These are phyloP conservation scores for Verticillium nubilum DNA, from an alignment of 2,329 filamentous ascomycete species.

Conservation along the genomic window DNA sequence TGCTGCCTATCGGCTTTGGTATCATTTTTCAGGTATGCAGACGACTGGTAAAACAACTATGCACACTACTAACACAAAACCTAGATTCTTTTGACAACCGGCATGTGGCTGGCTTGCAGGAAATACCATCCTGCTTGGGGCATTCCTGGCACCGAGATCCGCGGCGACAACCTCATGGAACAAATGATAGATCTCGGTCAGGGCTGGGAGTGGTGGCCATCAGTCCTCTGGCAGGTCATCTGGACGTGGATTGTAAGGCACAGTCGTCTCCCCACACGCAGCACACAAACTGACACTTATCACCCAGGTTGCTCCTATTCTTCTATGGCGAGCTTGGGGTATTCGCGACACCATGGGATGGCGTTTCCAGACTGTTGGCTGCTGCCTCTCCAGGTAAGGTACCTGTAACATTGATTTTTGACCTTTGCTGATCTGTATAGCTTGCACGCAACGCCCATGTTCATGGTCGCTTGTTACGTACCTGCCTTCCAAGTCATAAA, in stretches of 20 bases:
- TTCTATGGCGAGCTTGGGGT: conserved; percentile 45
- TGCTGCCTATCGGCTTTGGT: conserved; percentile 39
- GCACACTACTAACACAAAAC: conserved; percentile 6
- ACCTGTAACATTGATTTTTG: background rate
- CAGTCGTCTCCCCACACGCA: background rate
- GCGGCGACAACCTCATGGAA: conserved; percentile 27
- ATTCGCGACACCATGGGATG: conserved; percentile 54
- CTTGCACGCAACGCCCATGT: conserved; percentile 51
- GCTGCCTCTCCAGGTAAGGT: conserved; percentile 24
- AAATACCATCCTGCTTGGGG: conserved; percentile 53
- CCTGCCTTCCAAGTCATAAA: conserved; percentile 36
- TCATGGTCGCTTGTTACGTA: conserved; percentile 42
- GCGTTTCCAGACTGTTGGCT: conserved; percentile 46
- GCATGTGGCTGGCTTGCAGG: conserved; percentile 50
- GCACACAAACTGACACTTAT: background rate
- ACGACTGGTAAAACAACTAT: background rate
- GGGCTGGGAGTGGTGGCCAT: conserved; percentile 58
- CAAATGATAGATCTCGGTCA: conserved; percentile 33
- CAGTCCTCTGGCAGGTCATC: conserved; percentile 47
- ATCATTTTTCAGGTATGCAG: conserved; percentile 42
- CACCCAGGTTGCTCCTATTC: conserved; percentile 38
- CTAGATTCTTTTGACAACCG: conserved; percentile 45
- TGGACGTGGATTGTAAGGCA: conserved; percentile 43
- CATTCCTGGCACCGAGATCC: conserved; percentile 28
- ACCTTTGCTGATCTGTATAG: conserved; percentile 19